Base-by-base conservation (phyloP, 495 filamentous ascomycete genomes). In the Lasiosphaeria ovina region DNA sequence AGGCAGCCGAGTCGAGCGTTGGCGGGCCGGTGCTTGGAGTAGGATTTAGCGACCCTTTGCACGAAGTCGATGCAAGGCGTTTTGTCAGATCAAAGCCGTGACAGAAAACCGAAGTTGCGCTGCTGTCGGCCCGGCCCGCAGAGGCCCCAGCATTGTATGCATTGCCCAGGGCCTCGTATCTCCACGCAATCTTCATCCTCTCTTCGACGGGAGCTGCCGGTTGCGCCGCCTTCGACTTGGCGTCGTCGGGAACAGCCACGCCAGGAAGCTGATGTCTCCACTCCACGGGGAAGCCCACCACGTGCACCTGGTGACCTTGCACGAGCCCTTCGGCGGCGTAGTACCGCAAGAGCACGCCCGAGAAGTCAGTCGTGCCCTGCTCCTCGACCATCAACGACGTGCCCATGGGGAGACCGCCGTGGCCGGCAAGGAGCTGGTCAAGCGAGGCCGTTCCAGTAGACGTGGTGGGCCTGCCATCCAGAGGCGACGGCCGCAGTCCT, bases 141-240 rank as follows among this genome's bases (percentile, higher is more conserved):
- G 78, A 79, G 45, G 80, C 79, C 56, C 33, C 85, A 76, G 76
- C 84, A 81, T 52, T 54, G n/a, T 61, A 55, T 4, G 54, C 42
- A 42, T 89, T 85, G 31, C 91, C 89, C 62, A 97, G 71, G 17
- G 87, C 83, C 71, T 97, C 93, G 76, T 98, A 98, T 72, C 94
- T 79, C 94, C 94, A 98, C 9, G 94, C 94, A 73, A 98, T 98
- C 77, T 96, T 97, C 94, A 98, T 98, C 72, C 85, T 88, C 58
- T 95, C 91, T 35, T 82, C 80, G 11, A 70, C 64, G 2, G 73
- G 50, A 0, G 66, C 24, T 1, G 72, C 65, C 17, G 70, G 62
- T 60, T 80, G 65, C 69, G 70, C 64, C 53, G 76, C 65, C 75
- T 64, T 80, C 64, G 61, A 64, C 40, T 71, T 74, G 45, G 76